phyloP scores from a whole-genome alignment of 2,329 filamentous ascomycete species.

The Elsinoe batatas region DNA sequence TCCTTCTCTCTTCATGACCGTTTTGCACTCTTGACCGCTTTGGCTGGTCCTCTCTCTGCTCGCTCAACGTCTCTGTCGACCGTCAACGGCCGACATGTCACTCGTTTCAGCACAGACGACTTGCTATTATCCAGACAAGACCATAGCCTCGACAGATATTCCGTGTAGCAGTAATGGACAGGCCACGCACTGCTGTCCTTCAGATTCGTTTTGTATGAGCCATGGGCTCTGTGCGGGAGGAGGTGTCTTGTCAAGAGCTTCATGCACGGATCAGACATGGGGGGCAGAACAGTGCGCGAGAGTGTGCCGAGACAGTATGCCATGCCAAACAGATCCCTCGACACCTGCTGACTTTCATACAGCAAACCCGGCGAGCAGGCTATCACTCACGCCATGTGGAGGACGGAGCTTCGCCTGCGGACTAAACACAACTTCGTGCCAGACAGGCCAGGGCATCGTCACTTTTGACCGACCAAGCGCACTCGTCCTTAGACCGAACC shows the following conservation, averaged over 20 bases:
- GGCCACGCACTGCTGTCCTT: constrained; percentile 23
- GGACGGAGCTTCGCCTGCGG: constrained; percentile 24
- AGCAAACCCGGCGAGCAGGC: constrained; percentile 13
- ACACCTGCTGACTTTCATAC: constrained; percentile 2
- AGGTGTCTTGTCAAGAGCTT: constrained; percentile 23
- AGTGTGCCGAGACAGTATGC: constrained; percentile 22
- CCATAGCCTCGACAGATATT: constrained; percentile 19
- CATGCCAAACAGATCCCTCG: background rate
- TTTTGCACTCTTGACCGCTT: background rate
- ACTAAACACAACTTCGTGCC: constrained; percentile 20
- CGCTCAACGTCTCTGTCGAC: constrained; percentile 2
- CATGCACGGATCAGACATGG: constrained; percentile 27
- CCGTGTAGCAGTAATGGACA: constrained; percentile 17
- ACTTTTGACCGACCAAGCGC: constrained; percentile 18
- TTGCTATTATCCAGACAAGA: constrained; percentile 24
- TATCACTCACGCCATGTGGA: constrained; percentile 16
- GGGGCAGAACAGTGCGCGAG: constrained; percentile 21
- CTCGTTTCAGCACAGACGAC: constrained; percentile 17
- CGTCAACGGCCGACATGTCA: constrained; percentile 7
- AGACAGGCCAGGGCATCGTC: constrained; percentile 19
- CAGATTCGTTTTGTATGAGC: constrained; percentile 23
- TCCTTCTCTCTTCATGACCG: constrained; percentile 8
- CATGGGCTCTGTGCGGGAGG: constrained; percentile 25
- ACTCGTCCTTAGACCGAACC: constrained; percentile 22
- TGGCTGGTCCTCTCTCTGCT: background rate